Conservation (phyloP, 2,329 filamentous ascomycete species). For the Grosmannia huntii region DNA sequence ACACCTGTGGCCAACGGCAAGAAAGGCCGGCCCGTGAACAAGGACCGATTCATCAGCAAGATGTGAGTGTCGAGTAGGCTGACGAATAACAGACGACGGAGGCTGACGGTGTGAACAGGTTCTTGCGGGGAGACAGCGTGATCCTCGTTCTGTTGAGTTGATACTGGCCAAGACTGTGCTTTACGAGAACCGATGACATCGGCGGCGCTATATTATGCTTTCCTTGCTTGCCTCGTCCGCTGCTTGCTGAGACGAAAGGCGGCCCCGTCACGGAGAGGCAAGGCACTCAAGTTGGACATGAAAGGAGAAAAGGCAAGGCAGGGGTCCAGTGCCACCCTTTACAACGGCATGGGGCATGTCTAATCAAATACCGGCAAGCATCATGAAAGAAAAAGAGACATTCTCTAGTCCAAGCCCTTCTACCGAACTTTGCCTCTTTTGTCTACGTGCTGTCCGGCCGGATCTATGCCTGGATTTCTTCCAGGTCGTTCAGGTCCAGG, state of each 20-base stretch:
- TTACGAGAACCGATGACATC: background rate
- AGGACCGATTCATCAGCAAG: constrained; percentile 97
- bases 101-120: constrained; percentile 37
- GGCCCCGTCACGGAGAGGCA: too few species aligned
- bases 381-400: background rate
- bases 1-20: constrained; percentile 76
- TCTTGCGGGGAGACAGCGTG: constrained; percentile 76
- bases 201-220: background rate
- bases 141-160: constrained; percentile 75
- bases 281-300: too few species aligned
- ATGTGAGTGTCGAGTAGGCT: constrained; percentile 35
- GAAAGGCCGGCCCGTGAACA: constrained; percentile 84
- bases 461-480: background rate
- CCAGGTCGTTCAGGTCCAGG: constrained; percentile 6
- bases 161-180: background rate
- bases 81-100: background rate
- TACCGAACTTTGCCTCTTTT: background rate
- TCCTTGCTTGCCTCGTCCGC: background rate
- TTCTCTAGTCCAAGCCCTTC: background rate
- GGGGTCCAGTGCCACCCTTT: background rate
- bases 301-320: background rate
- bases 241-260: background rate
- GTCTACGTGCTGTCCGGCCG: background rate
- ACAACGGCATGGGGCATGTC: background rate
- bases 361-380: background rate